Evolutionary conservation across 371 early-diverging fungal genomes (phyloP).

Genomic region (Nematocida sp.): DNA sequence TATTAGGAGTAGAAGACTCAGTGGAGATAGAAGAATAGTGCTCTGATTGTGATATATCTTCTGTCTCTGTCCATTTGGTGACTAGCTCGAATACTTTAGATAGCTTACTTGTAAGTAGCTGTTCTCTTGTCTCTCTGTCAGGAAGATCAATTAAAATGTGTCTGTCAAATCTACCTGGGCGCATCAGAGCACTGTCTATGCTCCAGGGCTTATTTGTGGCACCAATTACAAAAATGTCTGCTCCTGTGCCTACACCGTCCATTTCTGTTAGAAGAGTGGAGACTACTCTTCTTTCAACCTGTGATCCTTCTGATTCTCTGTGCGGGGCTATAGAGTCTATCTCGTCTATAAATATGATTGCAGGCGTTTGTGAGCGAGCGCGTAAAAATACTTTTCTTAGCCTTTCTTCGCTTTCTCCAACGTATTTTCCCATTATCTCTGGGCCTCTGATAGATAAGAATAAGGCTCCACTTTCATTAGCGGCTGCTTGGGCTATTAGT

Average conservation of each 20-base stretch:
- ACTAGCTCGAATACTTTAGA: too few relatives aligned
- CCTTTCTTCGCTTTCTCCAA: conserved; percentile 92
- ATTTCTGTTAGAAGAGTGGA: conserved; percentile 91
- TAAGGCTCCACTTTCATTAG: conserved; percentile 86
- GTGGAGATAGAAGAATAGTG: background rate
- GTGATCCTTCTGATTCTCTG: conserved; percentile 75
- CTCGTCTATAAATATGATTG: conserved; percentile 97
- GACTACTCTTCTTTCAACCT: conserved; percentile 86
- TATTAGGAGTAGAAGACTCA: background rate
- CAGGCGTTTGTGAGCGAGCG: conserved; percentile 89
- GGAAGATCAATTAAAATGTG: conserved; percentile 77
- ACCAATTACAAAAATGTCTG: conserved; percentile 72
- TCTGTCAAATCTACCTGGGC: conserved; percentile 95
- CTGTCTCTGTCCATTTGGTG: background rate
- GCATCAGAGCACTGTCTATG: conserved; percentile 77
- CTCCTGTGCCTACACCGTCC: conserved; percentile 86
- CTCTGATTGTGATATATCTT: background rate
- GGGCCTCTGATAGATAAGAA: conserved; percentile 94
- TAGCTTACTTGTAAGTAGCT: conserved; percentile 83
- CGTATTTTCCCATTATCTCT: conserved; percentile 90
- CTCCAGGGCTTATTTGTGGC: conserved; percentile 68
- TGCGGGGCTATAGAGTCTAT: conserved; percentile 98
- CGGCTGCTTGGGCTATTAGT: conserved; percentile 86
- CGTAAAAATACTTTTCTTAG: conserved; percentile 88
- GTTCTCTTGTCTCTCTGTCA: conserved; percentile 78